These are phyloP conservation scores for Grosmannia serpens DNA, from an alignment of 2,329 filamentous ascomycete genomes.

Conservation along the genomic window DNA sequence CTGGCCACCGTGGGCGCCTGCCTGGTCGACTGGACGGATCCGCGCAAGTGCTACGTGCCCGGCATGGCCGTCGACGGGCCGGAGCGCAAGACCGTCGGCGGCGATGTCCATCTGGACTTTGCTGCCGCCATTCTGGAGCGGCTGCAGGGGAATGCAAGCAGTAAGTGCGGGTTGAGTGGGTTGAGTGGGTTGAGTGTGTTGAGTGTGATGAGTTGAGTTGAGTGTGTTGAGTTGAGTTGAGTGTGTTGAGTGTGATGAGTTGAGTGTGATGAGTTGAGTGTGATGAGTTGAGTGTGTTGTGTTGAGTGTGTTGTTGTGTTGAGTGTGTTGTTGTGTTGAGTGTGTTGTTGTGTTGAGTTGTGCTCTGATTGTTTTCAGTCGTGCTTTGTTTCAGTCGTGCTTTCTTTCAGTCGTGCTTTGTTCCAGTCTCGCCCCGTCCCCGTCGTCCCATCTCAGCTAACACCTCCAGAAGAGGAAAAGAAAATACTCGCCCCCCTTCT, in stretches of 20 bases:
- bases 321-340: no score
- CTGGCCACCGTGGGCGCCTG: constrained; percentile 69
- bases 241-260: constrained; percentile 9
- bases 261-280: not conserved
- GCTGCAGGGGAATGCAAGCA: constrained; percentile 52
- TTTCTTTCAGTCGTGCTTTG: not conserved
- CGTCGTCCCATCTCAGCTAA: constrained; percentile 21
- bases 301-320: no score
- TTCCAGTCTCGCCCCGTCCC: not conserved
- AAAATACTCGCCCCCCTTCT: constrained; percentile 70
- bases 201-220: not conserved
- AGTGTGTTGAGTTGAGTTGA: no score
- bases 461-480: constrained; percentile 64
- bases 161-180: constrained; percentile 36
- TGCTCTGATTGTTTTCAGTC: not conserved
- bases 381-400: not conserved
- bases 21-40: constrained; percentile 90
- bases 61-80: constrained; percentile 32
- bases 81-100: constrained; percentile 54
- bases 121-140: constrained; percentile 68
- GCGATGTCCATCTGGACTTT: constrained; percentile 70
- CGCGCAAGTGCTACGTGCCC: constrained; percentile 58
- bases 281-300: no score
- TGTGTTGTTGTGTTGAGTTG: not conserved
- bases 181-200: no score